phyloP scores from a whole-genome alignment of 768 basidiomycete genomes.

The Pholiota microspora region DNA sequence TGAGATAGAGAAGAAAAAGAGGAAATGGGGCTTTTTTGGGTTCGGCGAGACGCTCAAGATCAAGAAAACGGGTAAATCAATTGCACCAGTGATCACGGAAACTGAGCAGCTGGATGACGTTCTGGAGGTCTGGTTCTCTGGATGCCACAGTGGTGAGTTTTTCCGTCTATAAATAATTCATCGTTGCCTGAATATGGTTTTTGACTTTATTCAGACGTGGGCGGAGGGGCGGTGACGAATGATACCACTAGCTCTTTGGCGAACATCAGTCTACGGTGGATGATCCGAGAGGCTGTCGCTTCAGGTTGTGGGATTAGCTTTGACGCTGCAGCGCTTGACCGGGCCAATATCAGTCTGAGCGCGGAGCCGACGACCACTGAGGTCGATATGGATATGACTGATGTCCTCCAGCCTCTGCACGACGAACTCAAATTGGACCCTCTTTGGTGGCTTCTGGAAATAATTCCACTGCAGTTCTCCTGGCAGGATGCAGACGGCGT shows the following conservation, averaged over 20 bases:
- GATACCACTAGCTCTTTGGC: slow-evolving; percentile 42
- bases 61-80: slow-evolving; percentile 15
- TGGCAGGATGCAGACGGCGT: slow-evolving; percentile 55
- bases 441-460: slow-evolving; percentile 74
- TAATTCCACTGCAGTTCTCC: slow-evolving; percentile 49
- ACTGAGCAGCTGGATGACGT: slow-evolving; percentile 40
- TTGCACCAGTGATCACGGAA: slow-evolving; percentile 13
- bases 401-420: slow-evolving; percentile 50
- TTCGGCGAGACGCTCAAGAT: background rate
- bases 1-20: slow-evolving; percentile 14
- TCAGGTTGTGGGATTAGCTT: slow-evolving; percentile 63
- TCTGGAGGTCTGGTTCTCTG: slow-evolving; percentile 79
- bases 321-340: slow-evolving; percentile 44
- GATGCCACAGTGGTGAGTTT: slow-evolving; percentile 64
- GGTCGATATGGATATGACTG: slow-evolving; percentile 26
- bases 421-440: slow-evolving; percentile 45
- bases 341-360: slow-evolving; percentile 34
- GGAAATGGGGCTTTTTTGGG: slow-evolving; percentile 15
- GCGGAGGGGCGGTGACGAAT: slow-evolving; percentile 59
- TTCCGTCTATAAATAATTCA: background rate
- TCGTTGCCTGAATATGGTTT: background rate
- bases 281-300: slow-evolving; percentile 64
- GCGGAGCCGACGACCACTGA: slow-evolving; percentile 13
- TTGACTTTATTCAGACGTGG: slow-evolving; percentile 49
- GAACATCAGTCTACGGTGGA: slow-evolving; percentile 72